These are phyloP conservation scores for Tricholomella constricta DNA, from an alignment of 768 basidiomycete genomes.

Conservation along the genomic window DNA sequence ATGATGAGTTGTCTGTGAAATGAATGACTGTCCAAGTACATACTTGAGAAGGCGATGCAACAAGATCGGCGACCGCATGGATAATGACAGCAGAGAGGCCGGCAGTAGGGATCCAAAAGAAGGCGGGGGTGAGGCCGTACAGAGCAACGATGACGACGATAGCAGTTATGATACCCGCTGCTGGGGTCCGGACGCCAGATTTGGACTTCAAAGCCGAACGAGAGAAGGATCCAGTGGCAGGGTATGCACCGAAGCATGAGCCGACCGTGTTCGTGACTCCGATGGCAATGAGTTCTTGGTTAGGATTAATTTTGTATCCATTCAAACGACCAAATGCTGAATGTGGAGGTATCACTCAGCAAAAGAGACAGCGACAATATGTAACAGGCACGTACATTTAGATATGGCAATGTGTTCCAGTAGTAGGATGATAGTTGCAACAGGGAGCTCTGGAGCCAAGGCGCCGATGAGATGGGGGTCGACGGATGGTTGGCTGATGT, in stretches of 20 bases:
- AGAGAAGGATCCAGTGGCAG: constrained; percentile 97
- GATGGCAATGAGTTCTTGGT: constrained; percentile 95
- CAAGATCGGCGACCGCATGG: constrained; percentile 86
- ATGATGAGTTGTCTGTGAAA: neutral
- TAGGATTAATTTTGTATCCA: constrained; percentile 90
- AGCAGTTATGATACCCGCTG: constrained; percentile 83
- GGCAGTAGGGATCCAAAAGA: constrained; percentile 86
- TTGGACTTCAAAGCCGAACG: constrained; percentile 96
- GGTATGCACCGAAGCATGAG: constrained; percentile 88
- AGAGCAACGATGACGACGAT: constrained; percentile 90
- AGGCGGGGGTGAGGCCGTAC: constrained; percentile 91
- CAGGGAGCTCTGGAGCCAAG: constrained; percentile 74
- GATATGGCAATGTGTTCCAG: constrained; percentile 97
- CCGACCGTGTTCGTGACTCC: constrained; percentile 96
- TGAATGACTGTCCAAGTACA: constrained; percentile 1
- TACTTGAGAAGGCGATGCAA: constrained; percentile 75
- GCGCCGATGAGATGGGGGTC: constrained; percentile 56
- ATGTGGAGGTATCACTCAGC: constrained; percentile 1
- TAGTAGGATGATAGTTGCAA: constrained; percentile 86
- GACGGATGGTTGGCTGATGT: constrained; percentile 47
- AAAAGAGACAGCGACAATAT: neutral
- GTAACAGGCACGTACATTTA: constrained; percentile 59
- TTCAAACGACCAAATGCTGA: constrained; percentile 93
- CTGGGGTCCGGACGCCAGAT: constrained; percentile 95
- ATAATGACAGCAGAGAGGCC: constrained; percentile 93